Evolutionary conservation across 108 stramenopile genomes (phyloP).

Genomic region (Aureococcus anophagefferens): DNA sequence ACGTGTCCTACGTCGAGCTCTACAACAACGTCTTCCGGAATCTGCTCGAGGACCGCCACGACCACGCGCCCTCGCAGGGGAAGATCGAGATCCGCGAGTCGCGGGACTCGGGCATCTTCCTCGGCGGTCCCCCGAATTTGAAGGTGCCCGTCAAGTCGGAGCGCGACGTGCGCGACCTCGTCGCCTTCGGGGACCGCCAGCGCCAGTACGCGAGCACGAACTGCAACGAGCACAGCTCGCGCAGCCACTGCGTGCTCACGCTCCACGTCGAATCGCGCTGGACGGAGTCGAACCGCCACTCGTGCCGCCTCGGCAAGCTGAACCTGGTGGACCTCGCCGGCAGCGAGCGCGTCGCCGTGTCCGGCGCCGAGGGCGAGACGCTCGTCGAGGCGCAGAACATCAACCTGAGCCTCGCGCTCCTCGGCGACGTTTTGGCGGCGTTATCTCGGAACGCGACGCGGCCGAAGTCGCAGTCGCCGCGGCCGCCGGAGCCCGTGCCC

Average conservation of each 20-base stretch:
- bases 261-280: too few species aligned
- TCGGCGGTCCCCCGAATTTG: not conserved
- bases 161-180: not conserved
- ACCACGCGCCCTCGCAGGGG: too few species aligned
- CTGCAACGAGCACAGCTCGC: not conserved
- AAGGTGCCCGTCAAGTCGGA: not conserved
- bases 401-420: conserved; percentile 31
- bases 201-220: not conserved
- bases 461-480: not conserved
- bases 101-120: not conserved
- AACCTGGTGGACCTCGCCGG: conserved; percentile 54
- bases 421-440: conserved; percentile 41
- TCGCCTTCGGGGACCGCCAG: not conserved
- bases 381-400: conserved; percentile 38
- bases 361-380: conserved; percentile 32
- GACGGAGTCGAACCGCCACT: too few species aligned
- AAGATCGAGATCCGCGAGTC: not conserved
- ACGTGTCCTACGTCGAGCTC: conserved; percentile 41
- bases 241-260: not conserved
- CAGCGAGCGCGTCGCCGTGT: conserved; percentile 33
- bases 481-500: conserved; percentile 14
- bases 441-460: conserved; percentile 18
- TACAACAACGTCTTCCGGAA: conserved; percentile 48
- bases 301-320: conserved; percentile 32
- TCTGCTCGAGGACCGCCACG: conserved; percentile 19